Percentiles rank a stretch among this genome's conserved stretches.
These are phyloP conservation scores for Tuber indicum DNA, from an alignment of 495 filamentous ascomycete species.

Conservation along the genomic window DNA sequence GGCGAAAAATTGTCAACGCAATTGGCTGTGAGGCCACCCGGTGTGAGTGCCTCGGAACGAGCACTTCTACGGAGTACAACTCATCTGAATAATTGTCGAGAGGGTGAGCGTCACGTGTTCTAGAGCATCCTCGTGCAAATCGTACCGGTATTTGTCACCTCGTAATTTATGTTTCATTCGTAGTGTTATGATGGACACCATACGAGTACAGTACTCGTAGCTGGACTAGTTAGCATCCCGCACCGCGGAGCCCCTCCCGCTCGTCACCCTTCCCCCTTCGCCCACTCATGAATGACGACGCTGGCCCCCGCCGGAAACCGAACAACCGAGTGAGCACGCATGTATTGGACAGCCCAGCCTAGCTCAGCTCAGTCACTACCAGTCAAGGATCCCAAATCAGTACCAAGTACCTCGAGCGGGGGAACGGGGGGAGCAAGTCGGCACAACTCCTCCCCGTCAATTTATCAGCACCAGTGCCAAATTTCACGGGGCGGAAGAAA, in stretches of 20 bases:
- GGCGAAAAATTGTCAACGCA: neutral
- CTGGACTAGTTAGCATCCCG: neutral
- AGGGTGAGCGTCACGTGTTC: neutral
- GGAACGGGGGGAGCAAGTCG: neutral
- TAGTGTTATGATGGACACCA: too few relatives aligned
- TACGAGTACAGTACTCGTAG: too few relatives aligned
- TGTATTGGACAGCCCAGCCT: neutral
- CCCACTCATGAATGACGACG: neutral
- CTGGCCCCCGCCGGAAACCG: neutral
- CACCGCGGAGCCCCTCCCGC: neutral
- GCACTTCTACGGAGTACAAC: too few relatives aligned
- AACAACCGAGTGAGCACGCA: neutral
- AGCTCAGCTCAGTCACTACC: neutral
- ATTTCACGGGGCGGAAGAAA: neutral
- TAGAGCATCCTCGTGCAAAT: neutral
- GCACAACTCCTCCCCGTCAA: neutral
- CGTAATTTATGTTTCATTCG: neutral
- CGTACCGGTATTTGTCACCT: neutral
- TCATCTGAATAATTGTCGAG: too few relatives aligned
- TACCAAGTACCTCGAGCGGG: neutral
- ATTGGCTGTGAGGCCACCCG: neutral
- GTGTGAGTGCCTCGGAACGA: neutral
- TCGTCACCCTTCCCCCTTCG: neutral
- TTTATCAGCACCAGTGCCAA: neutral
- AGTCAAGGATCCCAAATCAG: neutral